Evolutionary conservation across 1,284 basidiomycete genomes (phyloP).

Genomic region (Boletus semigastroideus): DNA sequence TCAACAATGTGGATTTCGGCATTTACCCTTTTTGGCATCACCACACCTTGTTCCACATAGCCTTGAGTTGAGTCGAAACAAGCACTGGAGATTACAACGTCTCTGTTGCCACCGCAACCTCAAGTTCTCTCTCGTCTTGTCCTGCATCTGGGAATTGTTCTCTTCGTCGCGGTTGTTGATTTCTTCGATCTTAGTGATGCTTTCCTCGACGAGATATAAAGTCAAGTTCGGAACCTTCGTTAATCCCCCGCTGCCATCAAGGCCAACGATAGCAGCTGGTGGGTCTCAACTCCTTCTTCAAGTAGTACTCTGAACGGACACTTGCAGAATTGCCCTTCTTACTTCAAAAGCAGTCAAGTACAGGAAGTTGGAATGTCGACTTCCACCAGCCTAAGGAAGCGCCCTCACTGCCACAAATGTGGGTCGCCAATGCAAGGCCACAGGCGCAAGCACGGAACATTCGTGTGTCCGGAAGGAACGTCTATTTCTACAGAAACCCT

Average conservation of each 20-base stretch:
- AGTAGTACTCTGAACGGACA: background rate
- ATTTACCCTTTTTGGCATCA: constrained; percentile 2
- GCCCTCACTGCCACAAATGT: constrained; percentile 35
- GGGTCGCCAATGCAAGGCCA: constrained; percentile 36
- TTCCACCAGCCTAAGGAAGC: constrained; percentile 32
- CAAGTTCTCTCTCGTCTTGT: constrained; percentile 14
- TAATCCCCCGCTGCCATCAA: constrained; percentile 24
- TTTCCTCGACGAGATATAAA: constrained; percentile 26
- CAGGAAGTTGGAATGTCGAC: constrained; percentile 25
- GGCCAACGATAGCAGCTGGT: constrained; percentile 26
- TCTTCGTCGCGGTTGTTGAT: constrained; percentile 4
- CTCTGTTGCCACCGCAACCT: constrained; percentile 26
- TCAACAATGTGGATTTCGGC: no score
- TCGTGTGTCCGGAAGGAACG: constrained; percentile 27
- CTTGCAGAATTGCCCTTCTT: background rate
- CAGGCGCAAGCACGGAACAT: constrained; percentile 31
- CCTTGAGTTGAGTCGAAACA: background rate
- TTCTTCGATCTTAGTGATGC: constrained; percentile 5
- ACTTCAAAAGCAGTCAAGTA: constrained; percentile 5
- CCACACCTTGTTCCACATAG: constrained; percentile 21
- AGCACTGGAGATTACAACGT: constrained; percentile 1
- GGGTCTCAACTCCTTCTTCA: constrained; percentile 14
- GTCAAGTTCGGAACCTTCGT: constrained; percentile 1
- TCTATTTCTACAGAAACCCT: constrained; percentile 15
- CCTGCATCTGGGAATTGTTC: constrained; percentile 23